Conservation (phyloP, 768 basidiomycete species). For the Dioszegia hungarica region DNA sequence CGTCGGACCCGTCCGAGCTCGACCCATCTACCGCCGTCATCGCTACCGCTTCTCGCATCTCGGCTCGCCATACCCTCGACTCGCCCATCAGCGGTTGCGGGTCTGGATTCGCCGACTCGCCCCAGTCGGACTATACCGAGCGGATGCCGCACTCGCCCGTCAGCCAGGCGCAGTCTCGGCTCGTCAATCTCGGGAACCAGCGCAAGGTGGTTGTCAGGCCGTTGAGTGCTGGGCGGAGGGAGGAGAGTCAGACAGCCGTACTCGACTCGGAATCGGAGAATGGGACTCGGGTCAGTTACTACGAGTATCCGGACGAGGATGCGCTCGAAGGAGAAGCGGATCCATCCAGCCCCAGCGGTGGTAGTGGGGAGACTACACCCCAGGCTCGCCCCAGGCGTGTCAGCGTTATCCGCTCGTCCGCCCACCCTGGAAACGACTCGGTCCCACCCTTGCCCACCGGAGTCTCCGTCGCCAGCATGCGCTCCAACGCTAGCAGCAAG, state of each 20-base stretch:
- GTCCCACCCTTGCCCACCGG: background rate
- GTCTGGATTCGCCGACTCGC: background rate
- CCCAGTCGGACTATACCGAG: conserved; percentile 3
- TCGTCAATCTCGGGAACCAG: conserved; percentile 7
- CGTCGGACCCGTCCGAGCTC: conserved; percentile 13
- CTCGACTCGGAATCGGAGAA: conserved; percentile 4
- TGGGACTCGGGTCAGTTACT: background rate
- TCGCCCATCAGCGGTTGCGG: conserved; percentile 9
- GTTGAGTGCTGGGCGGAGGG: background rate
- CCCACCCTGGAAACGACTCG: background rate
- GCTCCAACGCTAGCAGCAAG: conserved; percentile 1
- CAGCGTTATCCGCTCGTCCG: background rate
- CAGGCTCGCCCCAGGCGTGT: conserved; percentile 2
- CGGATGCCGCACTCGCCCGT: conserved; percentile 9
- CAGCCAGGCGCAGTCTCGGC: conserved; percentile 5
- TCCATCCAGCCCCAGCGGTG: background rate
- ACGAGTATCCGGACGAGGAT: conserved; percentile 4
- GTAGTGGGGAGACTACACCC: conserved; percentile 5
- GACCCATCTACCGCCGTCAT: conserved; percentile 22
- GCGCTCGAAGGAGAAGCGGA: background rate
- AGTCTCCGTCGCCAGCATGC: background rate
- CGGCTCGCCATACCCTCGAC: conserved; percentile 33
- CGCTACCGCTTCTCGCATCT: conserved; percentile 28
- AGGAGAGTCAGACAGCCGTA: conserved; percentile 13
- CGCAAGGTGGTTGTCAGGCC: conserved; percentile 3